These are phyloP conservation scores for Oryza rufipogon DNA, from an alignment of 176 grass and related monocot species.

Conservation along the genomic window DNA sequence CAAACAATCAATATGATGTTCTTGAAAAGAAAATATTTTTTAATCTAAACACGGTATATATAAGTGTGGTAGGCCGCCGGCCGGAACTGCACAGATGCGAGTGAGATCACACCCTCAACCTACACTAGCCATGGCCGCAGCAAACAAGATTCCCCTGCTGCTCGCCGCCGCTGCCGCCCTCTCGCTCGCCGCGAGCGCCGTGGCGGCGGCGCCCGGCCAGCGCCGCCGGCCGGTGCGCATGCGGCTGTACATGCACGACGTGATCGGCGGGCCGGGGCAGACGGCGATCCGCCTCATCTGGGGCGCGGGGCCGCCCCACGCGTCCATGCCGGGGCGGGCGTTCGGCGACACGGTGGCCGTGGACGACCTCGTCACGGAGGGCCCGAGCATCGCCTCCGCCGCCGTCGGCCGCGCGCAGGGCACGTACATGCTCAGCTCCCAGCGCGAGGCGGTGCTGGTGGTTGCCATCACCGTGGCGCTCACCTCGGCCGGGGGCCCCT, in stretches of 20 bases:
- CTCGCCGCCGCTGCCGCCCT: background rate
- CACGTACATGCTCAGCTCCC: slow-evolving; percentile 14
- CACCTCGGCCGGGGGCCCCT: background rate
- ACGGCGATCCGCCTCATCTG: background rate
- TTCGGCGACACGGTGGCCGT: slow-evolving; percentile 25
- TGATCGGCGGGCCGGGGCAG: background rate
- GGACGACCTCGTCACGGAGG: slow-evolving; percentile 25
- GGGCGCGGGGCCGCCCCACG: background rate
- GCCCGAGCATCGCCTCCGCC: background rate
- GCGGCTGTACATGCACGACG: slow-evolving; percentile 42
- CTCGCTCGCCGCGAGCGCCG: no score
- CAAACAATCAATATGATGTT: no score
- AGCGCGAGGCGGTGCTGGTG: background rate
- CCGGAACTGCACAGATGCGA: no score
- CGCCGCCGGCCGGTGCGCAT: background rate
- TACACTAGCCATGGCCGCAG: no score
- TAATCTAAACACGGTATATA: no score
- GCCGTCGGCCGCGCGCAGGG: slow-evolving; percentile 27
- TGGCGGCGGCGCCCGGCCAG: no score
- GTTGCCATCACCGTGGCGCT: background rate
- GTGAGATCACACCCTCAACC: no score
- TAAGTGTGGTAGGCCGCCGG: no score
- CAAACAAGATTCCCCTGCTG: no score
- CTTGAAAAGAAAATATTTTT: no score
- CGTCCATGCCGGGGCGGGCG: background rate